Percentiles rank a stretch among this genome's conserved stretches.
Conservation (phyloP, 78 protist species). For the Speleostelium caveatum region DNA sequence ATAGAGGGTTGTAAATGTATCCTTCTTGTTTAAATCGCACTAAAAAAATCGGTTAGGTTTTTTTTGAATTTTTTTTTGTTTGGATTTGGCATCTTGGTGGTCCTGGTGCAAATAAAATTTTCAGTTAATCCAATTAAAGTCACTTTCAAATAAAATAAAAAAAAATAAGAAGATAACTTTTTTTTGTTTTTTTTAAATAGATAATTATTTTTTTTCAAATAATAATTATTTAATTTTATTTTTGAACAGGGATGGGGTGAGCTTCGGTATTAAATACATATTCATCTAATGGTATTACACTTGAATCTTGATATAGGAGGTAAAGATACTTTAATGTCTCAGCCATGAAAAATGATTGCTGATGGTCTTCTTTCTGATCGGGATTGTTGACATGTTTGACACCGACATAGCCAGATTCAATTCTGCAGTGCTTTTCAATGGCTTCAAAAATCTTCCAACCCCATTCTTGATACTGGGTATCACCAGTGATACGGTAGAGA, state of each 20-base stretch:
- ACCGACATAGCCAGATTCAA: slow-evolving; percentile 78
- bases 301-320: slow-evolving; percentile 84
- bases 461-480: slow-evolving; percentile 84
- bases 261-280: slow-evolving; percentile 98
- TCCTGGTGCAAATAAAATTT: too few relatives aligned
- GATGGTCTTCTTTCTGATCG: slow-evolving; percentile 19
- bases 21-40: too few relatives aligned
- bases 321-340: slow-evolving; percentile 94
- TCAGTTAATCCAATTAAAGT: too few relatives aligned
- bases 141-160: too few relatives aligned
- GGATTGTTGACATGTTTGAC: slow-evolving; percentile 49
- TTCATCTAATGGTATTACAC: slow-evolving; percentile 81
- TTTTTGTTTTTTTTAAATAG: not conserved
- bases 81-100: too few relatives aligned
- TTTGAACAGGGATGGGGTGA: slow-evolving; percentile 85
- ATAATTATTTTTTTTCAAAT: too few relatives aligned
- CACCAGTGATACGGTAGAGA: slow-evolving; percentile 83
- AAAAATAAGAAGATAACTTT: too few relatives aligned
- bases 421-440: slow-evolving; percentile 67
- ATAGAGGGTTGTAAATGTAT: too few relatives aligned
- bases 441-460: slow-evolving; percentile 91
- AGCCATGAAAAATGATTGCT: slow-evolving; percentile 92
- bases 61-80: too few relatives aligned
- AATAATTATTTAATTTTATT: not conserved
- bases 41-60: too few relatives aligned